phyloP scores from a whole-genome alignment of 2,329 filamentous ascomycete genomes.

The Pseudogymnoascus sp. region DNA sequence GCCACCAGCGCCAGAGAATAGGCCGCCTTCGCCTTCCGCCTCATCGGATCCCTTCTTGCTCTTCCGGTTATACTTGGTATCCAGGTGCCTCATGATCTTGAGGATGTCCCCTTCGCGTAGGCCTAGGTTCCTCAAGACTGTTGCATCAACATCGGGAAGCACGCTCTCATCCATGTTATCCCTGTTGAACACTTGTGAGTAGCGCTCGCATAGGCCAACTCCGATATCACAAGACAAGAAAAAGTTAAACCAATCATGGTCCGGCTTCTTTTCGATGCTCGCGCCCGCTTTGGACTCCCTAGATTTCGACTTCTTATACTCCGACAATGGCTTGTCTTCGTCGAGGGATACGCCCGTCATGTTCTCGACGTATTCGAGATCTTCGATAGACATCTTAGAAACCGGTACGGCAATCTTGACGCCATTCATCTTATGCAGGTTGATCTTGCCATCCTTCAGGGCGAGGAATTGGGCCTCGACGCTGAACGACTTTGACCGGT shows the following conservation, averaged over 20 bases:
- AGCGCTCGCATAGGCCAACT: constrained; percentile 87
- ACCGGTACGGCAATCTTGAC: constrained; percentile 97
- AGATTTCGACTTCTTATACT: constrained; percentile 49
- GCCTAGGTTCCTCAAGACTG: constrained; percentile 77
- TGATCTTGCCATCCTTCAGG: constrained; percentile 90
- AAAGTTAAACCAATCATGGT: constrained; percentile 99
- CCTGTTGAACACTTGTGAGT: constrained; percentile 77
- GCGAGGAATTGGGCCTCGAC: constrained; percentile 96
- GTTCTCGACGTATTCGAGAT: constrained; percentile 89
- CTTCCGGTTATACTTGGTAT: constrained; percentile 67
- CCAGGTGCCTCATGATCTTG: constrained; percentile 83
- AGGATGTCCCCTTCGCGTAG: constrained; percentile 93
- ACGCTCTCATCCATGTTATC: constrained; percentile 97
- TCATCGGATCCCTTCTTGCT: constrained; percentile 47
- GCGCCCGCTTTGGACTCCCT: constrained; percentile 21
- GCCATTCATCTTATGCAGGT: constrained; percentile 94
- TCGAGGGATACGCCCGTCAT: constrained; percentile 78
- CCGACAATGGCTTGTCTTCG: constrained; percentile 86
- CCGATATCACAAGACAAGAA: constrained; percentile 89
- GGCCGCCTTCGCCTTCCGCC: constrained; percentile 52
- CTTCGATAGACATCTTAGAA: constrained; percentile 88
- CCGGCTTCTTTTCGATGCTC: constrained; percentile 51
- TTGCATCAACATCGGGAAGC: constrained; percentile 78
- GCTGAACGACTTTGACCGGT: constrained; percentile 90
- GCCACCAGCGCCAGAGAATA: constrained; percentile 92